A percentile compares a stretch with the other conserved stretches of the same genome.
These are phyloP conservation scores for Penicillium sp. DNA, from an alignment of 2,329 filamentous ascomycete genomes.

Conservation along the genomic window DNA sequence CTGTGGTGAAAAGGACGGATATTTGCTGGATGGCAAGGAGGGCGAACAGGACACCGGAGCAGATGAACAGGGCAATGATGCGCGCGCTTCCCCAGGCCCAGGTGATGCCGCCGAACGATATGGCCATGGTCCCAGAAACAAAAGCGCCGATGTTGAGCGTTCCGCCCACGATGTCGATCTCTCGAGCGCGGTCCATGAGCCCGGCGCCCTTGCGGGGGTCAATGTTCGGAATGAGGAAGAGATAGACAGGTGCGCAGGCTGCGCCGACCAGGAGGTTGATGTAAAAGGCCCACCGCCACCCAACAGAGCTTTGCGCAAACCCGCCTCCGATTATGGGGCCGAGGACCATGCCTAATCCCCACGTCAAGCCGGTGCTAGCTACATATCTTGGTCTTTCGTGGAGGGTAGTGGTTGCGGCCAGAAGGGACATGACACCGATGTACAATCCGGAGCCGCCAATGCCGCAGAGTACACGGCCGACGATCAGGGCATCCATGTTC, in stretches of 20 bases:
- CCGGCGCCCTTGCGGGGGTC: conserved; percentile 30
- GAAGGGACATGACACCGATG: conserved; percentile 34
- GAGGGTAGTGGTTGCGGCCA: conserved; percentile 25
- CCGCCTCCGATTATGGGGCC: conserved; percentile 35
- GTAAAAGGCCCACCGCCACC: conserved; percentile 12
- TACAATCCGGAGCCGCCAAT: conserved; percentile 32
- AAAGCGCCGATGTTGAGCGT: conserved; percentile 51
- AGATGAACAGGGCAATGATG: conserved; percentile 42
- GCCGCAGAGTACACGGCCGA: conserved; percentile 15
- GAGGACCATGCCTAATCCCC: conserved; percentile 42
- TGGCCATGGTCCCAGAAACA: conserved; percentile 51
- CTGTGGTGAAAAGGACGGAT: conserved; percentile 47
- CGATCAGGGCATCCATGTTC: conserved; percentile 12
- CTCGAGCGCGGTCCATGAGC: conserved; percentile 29
- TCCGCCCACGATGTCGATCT: conserved; percentile 53
- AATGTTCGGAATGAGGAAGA: conserved; percentile 48
- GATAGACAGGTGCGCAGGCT: conserved; percentile 46
- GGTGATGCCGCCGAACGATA: conserved; percentile 56
- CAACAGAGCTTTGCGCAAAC: conserved; percentile 9
- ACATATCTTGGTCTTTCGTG: conserved; percentile 37
- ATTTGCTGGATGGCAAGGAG: conserved; percentile 49
- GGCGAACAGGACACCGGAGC: conserved; percentile 51
- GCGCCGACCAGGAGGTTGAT: conserved; percentile 36
- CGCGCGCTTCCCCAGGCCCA: conserved; percentile 51
- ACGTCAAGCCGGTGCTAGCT: conserved; percentile 39